Conservation (phyloP, 1,284 basidiomycete species). For the Trametes sp. region DNA sequence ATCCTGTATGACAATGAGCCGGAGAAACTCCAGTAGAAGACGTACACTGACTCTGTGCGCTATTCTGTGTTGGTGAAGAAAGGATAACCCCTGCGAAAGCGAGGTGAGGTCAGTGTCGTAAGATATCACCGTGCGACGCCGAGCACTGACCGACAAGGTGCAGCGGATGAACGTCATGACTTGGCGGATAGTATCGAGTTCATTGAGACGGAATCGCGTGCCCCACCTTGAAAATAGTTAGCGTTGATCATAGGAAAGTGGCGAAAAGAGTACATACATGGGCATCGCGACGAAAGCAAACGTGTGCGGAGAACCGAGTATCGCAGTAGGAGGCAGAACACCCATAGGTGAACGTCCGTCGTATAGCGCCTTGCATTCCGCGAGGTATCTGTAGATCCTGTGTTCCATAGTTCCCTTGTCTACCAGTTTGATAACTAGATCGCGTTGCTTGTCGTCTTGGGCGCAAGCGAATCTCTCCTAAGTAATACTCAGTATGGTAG, state of each 20-base stretch:
- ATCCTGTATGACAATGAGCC: slow-evolving; percentile 2
- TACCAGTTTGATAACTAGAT: slow-evolving; percentile 12
- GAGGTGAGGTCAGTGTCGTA: not conserved
- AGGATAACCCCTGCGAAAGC: slow-evolving; percentile 3
- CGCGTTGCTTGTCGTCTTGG: not conserved
- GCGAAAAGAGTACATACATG: not conserved
- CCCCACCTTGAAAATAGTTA: slow-evolving; percentile 5
- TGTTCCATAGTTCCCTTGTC: slow-evolving; percentile 8
- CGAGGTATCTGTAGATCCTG: not conserved
- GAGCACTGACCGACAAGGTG: not conserved
- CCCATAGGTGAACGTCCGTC: not conserved
- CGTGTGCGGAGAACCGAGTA: slow-evolving; percentile 3
- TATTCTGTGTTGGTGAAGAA: slow-evolving; percentile 12
- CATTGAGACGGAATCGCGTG: not conserved
- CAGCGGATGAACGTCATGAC: slow-evolving; percentile 5
- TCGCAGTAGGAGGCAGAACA: slow-evolving; percentile 13
- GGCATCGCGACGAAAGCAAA: slow-evolving; percentile 13
- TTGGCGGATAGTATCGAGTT: slow-evolving; percentile 6
- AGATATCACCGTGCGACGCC: not conserved
- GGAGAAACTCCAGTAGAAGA: not conserved
- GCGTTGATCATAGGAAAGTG: not conserved
- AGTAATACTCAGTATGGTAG: not conserved
- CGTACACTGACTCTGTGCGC: slow-evolving; percentile 12
- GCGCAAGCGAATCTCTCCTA: not conserved
- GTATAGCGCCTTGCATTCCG: not conserved